Percentiles rank a stretch among this genome's conserved stretches.
Conservation (phyloP, 2,329 filamentous ascomycete genomes). For the Truncatella angustata region DNA sequence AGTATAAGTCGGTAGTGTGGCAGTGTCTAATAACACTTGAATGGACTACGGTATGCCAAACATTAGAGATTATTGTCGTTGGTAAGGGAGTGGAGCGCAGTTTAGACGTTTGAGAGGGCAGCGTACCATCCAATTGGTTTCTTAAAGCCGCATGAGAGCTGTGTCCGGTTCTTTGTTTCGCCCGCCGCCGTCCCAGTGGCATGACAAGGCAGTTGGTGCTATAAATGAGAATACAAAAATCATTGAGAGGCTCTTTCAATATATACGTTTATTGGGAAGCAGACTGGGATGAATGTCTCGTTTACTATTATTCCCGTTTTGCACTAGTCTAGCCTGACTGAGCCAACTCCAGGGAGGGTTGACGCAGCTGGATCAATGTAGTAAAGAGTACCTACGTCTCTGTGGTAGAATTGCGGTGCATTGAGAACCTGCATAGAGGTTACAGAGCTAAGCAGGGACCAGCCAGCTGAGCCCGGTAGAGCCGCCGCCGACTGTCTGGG, state of each 20-base stretch:
- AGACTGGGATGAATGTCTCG: constrained; percentile 8
- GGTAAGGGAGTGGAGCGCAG: constrained; percentile 11
- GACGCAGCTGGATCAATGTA: constrained; percentile 13
- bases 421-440: constrained; percentile 20
- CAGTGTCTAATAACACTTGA: constrained; percentile 25
- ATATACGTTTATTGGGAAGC: constrained; percentile 8
- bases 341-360: constrained; percentile 18
- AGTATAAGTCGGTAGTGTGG: background rate
- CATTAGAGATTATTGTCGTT: background rate
- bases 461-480: constrained; percentile 20
- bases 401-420: too few relatives aligned
- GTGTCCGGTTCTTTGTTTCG: constrained; percentile 5
- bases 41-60: constrained; percentile 10
- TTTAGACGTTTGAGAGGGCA: constrained; percentile 14
- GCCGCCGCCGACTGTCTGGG: constrained; percentile 10
- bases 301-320: constrained; percentile 16
- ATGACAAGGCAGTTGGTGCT: constrained; percentile 9
- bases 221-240: background rate
- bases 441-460: constrained; percentile 16
- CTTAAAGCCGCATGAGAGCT: constrained; percentile 18
- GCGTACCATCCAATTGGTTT: constrained; percentile 16
- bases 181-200: constrained; percentile 10
- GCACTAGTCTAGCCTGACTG: constrained; percentile 18
- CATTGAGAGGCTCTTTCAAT: constrained; percentile 24
- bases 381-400: constrained; percentile 15